These are phyloP conservation scores for Tuctoria greenei DNA, from an alignment of 176 grass and related monocot genomes.

Conservation along the genomic window DNA sequence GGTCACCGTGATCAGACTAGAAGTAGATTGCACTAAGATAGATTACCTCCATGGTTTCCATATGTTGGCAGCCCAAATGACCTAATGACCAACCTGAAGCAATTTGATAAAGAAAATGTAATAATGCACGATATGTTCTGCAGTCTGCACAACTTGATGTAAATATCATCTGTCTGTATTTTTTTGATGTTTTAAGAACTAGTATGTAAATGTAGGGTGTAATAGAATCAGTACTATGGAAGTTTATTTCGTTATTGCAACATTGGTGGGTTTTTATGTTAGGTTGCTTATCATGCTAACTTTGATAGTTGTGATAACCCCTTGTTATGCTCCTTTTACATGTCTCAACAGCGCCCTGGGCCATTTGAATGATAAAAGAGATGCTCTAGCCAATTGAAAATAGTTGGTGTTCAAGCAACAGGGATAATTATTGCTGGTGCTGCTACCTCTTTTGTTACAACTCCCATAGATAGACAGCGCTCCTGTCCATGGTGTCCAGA, in stretches of 20 bases:
- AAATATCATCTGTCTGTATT: not conserved
- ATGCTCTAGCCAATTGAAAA: constrained; percentile 59
- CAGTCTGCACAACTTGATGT: not conserved
- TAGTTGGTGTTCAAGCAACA: constrained; percentile 88
- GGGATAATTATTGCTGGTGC: constrained; percentile 83
- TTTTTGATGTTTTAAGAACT: not conserved
- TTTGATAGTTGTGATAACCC: constrained; percentile 6
- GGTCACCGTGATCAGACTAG: not conserved
- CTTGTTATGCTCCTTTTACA: constrained; percentile 20
- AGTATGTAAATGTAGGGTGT: not conserved
- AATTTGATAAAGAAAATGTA: not conserved
- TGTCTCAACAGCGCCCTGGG: constrained; percentile 58
- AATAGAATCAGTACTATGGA: not conserved
- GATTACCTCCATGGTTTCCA: not conserved
- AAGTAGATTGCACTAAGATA: not conserved
- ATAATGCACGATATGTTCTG: not conserved
- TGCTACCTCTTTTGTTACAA: constrained; percentile 86
- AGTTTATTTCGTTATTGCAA: constrained; percentile 15
- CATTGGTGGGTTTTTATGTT: not conserved
- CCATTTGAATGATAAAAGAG: constrained; percentile 51
- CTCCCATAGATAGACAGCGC: constrained; percentile 94
- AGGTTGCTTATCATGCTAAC: not conserved
- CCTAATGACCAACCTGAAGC: constrained; percentile 9
- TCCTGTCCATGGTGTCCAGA: too few relatives aligned
- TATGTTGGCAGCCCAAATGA: not conserved